Evolutionary conservation across 257 asterid species (phyloP), one percentile per base, ranked within the genome.

Genomic region (Salvia splendens): DNA sequence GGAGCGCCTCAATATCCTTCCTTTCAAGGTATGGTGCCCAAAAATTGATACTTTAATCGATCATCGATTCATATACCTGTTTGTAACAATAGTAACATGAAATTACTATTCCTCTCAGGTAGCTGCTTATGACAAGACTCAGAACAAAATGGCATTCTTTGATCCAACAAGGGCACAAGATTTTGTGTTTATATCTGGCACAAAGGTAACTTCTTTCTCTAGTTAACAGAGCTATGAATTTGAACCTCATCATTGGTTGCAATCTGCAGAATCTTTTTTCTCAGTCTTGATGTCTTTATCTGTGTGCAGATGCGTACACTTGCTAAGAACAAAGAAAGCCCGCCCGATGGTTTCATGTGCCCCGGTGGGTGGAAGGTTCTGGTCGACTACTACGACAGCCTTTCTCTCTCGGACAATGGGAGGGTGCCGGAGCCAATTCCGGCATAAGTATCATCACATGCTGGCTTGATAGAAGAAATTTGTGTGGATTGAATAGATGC

Each of bases 311-410:
- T 88, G 99, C 89, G 99, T 32, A 61, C 92, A 0, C 96, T 90
- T 32, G 99, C 96, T 3, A 90, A 83, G 89, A 93, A 88, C 87
- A 67, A 73, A 57, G 99, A 93, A 65, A 88, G 36, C 73, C 97
- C 97, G 38, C 97, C 99, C 0, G 95, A 90, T 42, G 99, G 99
- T 45, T 93, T 93, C 52, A 93, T 93, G 99, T 93, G 97, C 79
- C 96, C 99, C 0, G 89, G 96, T 41, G 99, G 99, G 2, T 93
- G 99, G 99, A 38, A 88, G 79, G 99, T 93, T 17, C 70, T 93
- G 92, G 97, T 88, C 1, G 95, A 90, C 0, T 93, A 90, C 67
- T 93, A 90, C 28, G 95, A 88, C 65, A 88, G 89, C 64, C 70
- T 93, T 74, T 66, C 87, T 43, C 77, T 75, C 10, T 65, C 85